These are phyloP conservation scores for Coemansia sp. DNA, from an alignment of 371 early-diverging fungal species.

Conservation along the genomic window DNA sequence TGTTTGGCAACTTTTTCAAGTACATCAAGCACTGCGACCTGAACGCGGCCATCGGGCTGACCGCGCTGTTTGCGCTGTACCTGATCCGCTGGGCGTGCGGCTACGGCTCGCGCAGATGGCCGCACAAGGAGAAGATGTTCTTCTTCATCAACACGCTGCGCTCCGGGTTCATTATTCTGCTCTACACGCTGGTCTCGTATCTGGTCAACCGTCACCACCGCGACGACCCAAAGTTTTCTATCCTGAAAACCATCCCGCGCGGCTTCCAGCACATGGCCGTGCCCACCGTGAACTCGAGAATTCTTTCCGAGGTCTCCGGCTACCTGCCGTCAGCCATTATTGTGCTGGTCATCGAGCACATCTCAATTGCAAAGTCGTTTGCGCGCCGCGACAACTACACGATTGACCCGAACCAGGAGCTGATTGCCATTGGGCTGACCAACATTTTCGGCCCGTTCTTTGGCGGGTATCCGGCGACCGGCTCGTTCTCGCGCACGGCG, in stretches of 20 bases:
- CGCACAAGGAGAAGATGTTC: constrained; percentile 45
- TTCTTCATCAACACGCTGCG: constrained; percentile 58
- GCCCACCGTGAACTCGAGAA: constrained; percentile 53
- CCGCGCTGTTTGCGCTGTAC: constrained; percentile 35
- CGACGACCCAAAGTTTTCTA: constrained; percentile 52
- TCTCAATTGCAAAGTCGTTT: constrained; percentile 79
- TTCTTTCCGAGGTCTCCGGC: constrained; percentile 54
- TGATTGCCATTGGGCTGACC: constrained; percentile 74
- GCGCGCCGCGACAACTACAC: constrained; percentile 67
- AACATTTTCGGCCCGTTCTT: constrained; percentile 81
- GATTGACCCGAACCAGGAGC: constrained; percentile 74
- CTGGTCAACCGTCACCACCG: constrained; percentile 56
- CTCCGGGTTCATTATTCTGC: constrained; percentile 71
- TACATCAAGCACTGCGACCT: constrained; percentile 44
- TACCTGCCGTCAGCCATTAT: constrained; percentile 67
- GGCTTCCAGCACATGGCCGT: constrained; percentile 66
- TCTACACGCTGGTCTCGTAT: constrained; percentile 72
- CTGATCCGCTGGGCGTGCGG: constrained; percentile 32
- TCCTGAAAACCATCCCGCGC: constrained; percentile 69
- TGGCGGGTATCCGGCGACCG: constrained; percentile 78
- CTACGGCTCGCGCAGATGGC: constrained; percentile 34
- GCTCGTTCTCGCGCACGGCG: constrained; percentile 83
- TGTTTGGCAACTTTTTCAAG: constrained; percentile 52
- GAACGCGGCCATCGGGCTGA: constrained; percentile 49
- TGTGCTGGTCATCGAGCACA: constrained; percentile 82